Evolutionary conservation across 345 rosid species (phyloP), one percentile per base, ranked within the genome.

Genomic region (Acer yangbiense): DNA sequence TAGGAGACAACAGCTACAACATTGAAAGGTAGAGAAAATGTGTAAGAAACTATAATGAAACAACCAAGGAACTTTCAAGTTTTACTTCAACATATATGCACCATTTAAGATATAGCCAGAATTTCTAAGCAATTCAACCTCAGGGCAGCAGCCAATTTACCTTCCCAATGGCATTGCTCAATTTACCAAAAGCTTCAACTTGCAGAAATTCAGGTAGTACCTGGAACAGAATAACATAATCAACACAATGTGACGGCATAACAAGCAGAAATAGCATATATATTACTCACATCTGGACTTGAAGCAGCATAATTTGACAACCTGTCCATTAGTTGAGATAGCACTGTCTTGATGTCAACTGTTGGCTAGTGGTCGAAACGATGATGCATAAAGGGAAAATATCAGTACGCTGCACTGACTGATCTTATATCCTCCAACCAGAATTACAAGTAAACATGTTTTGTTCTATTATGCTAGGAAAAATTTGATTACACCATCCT

Each of bases 281-380:
- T 17, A 69, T 69, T 66, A 86, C 87, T 88, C 83, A 92, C 97
- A 78, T 91, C 97, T 72, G 87, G 50, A 82, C 87, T 93, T 79
- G 97, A 91, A 64, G 91, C 92, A 68, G 97, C 97, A 82, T 94
- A 91, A 78, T 88, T 94, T 82, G 98, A 94, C 76, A 94, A 88
- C 80, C 98, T 88, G 54, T 93, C 98, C 98, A 94, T 94, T 79
- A 94, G 84, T 81, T 85, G 90, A 54, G 97, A 91, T 71, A 94
- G 83, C 84, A 94, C 91, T 63, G 90, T 89, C 85, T 93, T 94
- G 84, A 91, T 83, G 81, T 94, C 98, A 78, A 94, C 97, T 18
- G 92, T 84, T 74, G 94, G 94, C 98, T 94, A 90, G 72, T 78
- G 84, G 82, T 77, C 23, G 20, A 58, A 69, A 72, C 17, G 29